Base-by-base conservation (phyloP, 441 rosid genomes). In the Omphalea diandra region DNA sequence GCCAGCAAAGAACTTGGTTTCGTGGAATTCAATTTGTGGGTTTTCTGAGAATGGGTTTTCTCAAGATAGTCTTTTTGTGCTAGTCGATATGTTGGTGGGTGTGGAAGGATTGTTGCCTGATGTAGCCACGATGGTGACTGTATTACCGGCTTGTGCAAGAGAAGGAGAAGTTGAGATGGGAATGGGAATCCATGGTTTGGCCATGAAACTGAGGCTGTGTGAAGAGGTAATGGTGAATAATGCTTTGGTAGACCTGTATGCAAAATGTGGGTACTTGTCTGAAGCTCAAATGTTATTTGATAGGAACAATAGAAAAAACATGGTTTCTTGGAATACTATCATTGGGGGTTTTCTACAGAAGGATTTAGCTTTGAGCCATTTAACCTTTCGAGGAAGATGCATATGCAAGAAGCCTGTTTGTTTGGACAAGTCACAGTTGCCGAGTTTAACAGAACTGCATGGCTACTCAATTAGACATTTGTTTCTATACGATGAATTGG, bases 301-400 rank as follows among this genome's bases (percentile, higher is more conserved):
- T 60, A 76, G 55, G 72, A 78, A 75, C 74, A 62, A 66, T 32
- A 65, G 65, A 43, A 87, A 80, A 70, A 87, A 82, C 78, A 87
- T 77, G 20, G 79, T 89, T 79, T 84, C 88, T 59, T 89, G 95
- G 90, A 87, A 89, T 71, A 83, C 85, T 54, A 79, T 84, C 79
- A 65, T 89, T 43, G 78, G 81, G 49, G 85, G 84, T 4, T 82
- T 65, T 82, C 88, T 32, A 68, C 66, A 10, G 73, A 50, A 15
- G 88, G 88, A 47, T 81, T 84, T 67, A 40, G 59, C 32, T 24
- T 24, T 27, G 68, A 71, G 73, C 65, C 86, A 50, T 82, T 82
- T 72, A 63, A 75, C 76, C 80, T 80, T 55, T 63, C 86, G 71
- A 71, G 78, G 69, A 61, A 82, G 73, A 87, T 89, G 89, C 79